These are phyloP conservation scores for Hanseniaspora guilliermondii DNA, from an alignment of 805 yeast species.

Conservation along the genomic window DNA sequence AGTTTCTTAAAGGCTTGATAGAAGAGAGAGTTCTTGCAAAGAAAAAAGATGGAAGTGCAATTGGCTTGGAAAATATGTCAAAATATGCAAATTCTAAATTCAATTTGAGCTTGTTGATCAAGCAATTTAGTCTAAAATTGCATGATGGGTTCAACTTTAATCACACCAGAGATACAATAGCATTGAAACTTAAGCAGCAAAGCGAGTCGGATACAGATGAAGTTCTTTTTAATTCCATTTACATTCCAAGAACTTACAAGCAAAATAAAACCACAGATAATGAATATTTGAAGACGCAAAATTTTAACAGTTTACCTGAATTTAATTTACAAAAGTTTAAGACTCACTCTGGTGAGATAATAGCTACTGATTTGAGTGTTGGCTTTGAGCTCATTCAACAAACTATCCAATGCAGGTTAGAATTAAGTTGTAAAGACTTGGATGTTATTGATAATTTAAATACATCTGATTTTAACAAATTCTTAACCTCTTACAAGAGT, in stretches of 20 bases:
- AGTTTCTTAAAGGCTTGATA: constrained; percentile 10
- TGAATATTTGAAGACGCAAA: constrained; percentile 1
- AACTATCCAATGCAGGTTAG: constrained; percentile 38
- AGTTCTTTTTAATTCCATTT: constrained; percentile 65
- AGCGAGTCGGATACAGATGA: constrained; percentile 15
- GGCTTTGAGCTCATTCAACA: constrained; percentile 32
- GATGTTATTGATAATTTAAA: constrained; percentile 66
- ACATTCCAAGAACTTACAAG: constrained; percentile 36
- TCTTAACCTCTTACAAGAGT: constrained; percentile 55
- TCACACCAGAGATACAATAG: constrained; percentile 55
- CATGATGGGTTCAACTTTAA: constrained; percentile 93
- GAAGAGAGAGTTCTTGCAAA: neutral
- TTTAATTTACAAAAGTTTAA: neutral
- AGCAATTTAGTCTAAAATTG: constrained; percentile 32
- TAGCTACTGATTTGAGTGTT: constrained; percentile 38
- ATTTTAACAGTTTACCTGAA: neutral
- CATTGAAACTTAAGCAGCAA: constrained; percentile 45
- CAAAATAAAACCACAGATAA: neutral
- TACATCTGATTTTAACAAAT: constrained; percentile 83
- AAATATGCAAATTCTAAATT: neutral
- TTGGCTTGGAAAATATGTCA: too few species aligned
- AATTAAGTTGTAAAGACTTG: constrained; percentile 39
- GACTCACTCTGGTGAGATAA: neutral
- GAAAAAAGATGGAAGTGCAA: neutral
- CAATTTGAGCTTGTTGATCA: neutral